Evolutionary conservation across 139 green algal genomes (phyloP).

Genomic region (Auxenochlorella pyrenoidosa): DNA sequence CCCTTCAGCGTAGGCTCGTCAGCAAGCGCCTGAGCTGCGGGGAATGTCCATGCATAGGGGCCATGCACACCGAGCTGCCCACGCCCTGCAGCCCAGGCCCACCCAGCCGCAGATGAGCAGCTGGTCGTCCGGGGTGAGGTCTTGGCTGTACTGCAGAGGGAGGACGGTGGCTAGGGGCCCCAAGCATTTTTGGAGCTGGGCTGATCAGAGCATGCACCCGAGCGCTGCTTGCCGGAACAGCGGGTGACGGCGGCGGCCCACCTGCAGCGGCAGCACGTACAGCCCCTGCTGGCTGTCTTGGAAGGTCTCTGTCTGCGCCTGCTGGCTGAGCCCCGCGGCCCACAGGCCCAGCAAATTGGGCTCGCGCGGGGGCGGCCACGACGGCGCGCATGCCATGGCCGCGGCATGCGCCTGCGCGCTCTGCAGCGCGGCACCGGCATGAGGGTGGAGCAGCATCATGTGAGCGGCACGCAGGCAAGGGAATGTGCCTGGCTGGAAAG

Average conservation of each 20-base stretch:
- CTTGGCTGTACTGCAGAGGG: constrained; percentile 17
- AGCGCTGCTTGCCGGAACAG: background rate
- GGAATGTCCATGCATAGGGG: no score
- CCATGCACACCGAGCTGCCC: no score
- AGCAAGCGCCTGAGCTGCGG: no score
- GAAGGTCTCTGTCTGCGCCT: background rate
- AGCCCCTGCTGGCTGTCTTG: constrained; percentile 11
- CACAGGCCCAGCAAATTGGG: background rate
- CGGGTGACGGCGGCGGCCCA: background rate
- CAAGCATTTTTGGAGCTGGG: background rate
- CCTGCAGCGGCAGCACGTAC: constrained; percentile 22
- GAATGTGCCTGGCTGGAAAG: no score
- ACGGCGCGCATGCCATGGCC: background rate
- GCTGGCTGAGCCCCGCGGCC: background rate
- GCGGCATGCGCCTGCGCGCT: background rate
- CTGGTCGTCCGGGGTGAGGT: background rate
- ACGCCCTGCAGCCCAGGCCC: background rate
- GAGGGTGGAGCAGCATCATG: background rate
- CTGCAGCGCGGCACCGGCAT: background rate
- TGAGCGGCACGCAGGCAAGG: no score
- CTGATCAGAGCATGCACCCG: background rate
- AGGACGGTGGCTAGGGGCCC: background rate
- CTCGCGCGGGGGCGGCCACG: background rate
- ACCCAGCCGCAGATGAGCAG: constrained; percentile 73
- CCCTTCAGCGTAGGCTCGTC: no score